These are phyloP conservation scores for Colletotrichum musae DNA, from an alignment of 2,329 filamentous ascomycete species.

Conservation along the genomic window DNA sequence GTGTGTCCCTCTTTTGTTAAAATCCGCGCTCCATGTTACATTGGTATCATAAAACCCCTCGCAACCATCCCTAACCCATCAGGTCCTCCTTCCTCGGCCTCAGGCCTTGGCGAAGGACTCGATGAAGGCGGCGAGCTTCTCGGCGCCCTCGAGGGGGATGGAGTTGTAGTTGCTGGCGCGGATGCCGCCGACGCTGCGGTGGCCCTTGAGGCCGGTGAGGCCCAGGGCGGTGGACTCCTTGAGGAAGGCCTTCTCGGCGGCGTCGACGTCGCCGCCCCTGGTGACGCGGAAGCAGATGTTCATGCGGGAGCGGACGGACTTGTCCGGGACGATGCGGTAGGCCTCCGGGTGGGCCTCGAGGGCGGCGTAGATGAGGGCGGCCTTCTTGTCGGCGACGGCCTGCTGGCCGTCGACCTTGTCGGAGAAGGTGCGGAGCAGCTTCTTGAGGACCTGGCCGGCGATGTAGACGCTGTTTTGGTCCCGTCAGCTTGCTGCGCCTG, in stretches of 20 bases:
- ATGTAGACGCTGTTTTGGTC: slow-evolving; percentile 78
- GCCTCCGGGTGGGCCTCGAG: slow-evolving; percentile 80
- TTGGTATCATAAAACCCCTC: slow-evolving; percentile 28
- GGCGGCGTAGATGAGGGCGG: slow-evolving; percentile 80
- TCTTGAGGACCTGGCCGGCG: slow-evolving; percentile 88
- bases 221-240: slow-evolving; percentile 77
- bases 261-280: slow-evolving; percentile 71
- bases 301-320: slow-evolving; percentile 85
- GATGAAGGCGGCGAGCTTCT: slow-evolving; percentile 78
- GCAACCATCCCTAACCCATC: neutral
- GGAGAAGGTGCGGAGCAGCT: slow-evolving; percentile 75
- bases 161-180: slow-evolving; percentile 93
- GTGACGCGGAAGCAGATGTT: slow-evolving; percentile 92
- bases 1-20: slow-evolving; percentile 17
- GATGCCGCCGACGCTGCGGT: slow-evolving; percentile 89
- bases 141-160: slow-evolving; percentile 75
- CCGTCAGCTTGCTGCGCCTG: slow-evolving; percentile 1
- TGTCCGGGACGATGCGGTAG: slow-evolving; percentile 85
- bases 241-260: slow-evolving; percentile 85
- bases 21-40: slow-evolving; percentile 4
- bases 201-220: slow-evolving; percentile 88
- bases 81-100: neutral
- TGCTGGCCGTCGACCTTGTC: slow-evolving; percentile 84
- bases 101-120: slow-evolving; percentile 63
- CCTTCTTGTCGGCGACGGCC: slow-evolving; percentile 80